Evolutionary conservation across 2,329 filamentous ascomycete species (phyloP), one percentile per base, ranked within the genome.

Genomic region (Neurospora sp.): DNA sequence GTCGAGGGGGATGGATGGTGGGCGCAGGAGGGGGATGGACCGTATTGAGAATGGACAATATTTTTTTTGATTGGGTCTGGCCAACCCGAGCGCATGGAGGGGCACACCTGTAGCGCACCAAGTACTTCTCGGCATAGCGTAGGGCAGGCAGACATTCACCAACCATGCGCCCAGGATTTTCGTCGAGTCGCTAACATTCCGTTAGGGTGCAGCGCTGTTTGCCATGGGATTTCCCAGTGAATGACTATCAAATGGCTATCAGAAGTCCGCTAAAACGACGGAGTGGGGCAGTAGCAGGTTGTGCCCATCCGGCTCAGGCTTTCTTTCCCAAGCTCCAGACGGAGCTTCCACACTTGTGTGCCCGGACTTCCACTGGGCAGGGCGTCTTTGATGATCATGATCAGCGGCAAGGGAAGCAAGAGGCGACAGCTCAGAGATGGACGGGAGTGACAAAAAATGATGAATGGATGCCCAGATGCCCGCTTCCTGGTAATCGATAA

Each of bases 61-160:
- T 72, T 73, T 71, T 74, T 73, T 75, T 71, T 75, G 72, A 74
- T 75, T 74, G 74, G 72, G 43, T 65, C 69, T 68, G 57, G 66
- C 43, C 52, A 62, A 62, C 52, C 52, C 52, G 28, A 36, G 23
- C 52, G 28, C 52, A 62, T 62, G 52, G 52, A 62, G 52, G 52
- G 52, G 52, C 23, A 62, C 52, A 62, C 52, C 52, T 62, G 52
- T 62, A 62, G 52, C 12, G 28, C 4, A 62, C 19, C 23, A 57
- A 8, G 23, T 57, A 36, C 52, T 15, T 62, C 52, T 62, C 23
- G 52, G 28, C 28, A 62, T 62, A 62, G 8, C 52, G 15, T 17
- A 36, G 28, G 52, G 15, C 23, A n/a, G 52, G 52, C 52, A 62
- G 15, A 36, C 52, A 36, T n/a, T 8, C 46, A 52, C 46, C 23